Evolutionary conservation across 1,139 yeast species (phyloP).

Genomic region (Hyphopichia wangnamkhiaoensis): DNA sequence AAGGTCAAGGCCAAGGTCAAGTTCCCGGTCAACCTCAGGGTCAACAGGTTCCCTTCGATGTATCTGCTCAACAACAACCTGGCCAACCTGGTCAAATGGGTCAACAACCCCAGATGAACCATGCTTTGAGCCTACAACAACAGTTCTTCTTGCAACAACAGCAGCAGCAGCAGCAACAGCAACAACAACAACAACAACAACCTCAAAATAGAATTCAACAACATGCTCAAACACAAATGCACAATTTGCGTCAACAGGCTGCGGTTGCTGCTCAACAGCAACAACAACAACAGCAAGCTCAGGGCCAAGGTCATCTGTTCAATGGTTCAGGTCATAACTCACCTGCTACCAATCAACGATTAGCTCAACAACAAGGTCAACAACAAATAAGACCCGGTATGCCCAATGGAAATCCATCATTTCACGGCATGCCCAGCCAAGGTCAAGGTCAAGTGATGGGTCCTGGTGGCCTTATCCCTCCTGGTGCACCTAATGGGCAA

Average conservation of each 20-base stretch:
- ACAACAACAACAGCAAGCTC: conserved; percentile 20
- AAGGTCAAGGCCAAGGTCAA: conserved; percentile 2
- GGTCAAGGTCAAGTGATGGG: conserved; percentile 1
- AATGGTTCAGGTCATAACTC: conserved; percentile 19
- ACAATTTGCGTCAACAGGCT: conserved; percentile 50
- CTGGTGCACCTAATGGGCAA: conserved; percentile 11
- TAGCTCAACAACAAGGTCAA: not conserved
- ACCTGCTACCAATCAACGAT: conserved; percentile 19
- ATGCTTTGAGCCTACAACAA: conserved; percentile 23
- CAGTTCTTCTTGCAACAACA: conserved; percentile 25
- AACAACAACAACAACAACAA: conserved; percentile 22
- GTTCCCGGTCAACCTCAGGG: conserved; percentile 9
- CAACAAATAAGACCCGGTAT: conserved; percentile 18
- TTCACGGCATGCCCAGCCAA: conserved; percentile 1
- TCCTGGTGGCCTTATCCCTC: not conserved
- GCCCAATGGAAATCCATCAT: conserved; percentile 5
- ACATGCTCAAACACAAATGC: conserved; percentile 56
- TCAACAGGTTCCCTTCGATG: conserved; percentile 6
- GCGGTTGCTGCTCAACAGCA: conserved; percentile 34
- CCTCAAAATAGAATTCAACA: conserved; percentile 43
- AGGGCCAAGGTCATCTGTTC: conserved; percentile 10
- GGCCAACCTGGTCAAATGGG: not conserved
- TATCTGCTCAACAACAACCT: no score
- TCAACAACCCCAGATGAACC: conserved; percentile 9
- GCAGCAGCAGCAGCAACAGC: conserved; percentile 17